Base-by-base conservation (phyloP, 768 basidiomycete species). In the Roridomyces roridus region DNA sequence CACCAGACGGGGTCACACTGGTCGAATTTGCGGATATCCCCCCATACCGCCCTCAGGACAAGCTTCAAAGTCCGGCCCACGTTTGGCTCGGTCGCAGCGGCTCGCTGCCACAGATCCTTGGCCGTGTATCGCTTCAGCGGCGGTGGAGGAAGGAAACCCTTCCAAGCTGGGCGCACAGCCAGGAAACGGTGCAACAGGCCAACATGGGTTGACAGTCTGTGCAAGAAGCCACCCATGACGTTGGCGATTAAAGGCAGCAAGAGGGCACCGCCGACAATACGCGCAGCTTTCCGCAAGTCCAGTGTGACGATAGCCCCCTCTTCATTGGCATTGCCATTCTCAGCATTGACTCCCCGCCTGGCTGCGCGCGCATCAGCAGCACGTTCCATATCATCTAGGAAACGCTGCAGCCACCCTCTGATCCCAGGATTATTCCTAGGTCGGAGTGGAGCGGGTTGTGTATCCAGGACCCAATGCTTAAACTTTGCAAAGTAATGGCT, bases 1-100 rank as follows among this genome's bases (percentile, higher is more conserved):
- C 50, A 86, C 89, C 90, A 92, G 15, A 91, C 86, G 14, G 90
- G 90, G 68, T 91, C 90, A 40, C 80, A 79, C 60, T 84, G 83
- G 5, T 81, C 77, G 84, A 87, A 88, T n/a, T 79, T 77, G 46
- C 78, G 77, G 21, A 84, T 82, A 21, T 85, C 86, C 17, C 82
- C 78, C 76, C 80, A 80, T 0, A 83, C 74, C 8, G 83, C 74
- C 29, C 76, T 74, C 60, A 85, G 63, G 0, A 81, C 75, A 47
- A 83, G 53, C 55, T 65, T 69, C 7, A 75, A 17, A 9, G 68
- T 67, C 28, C 69, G 51, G 20, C 68, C 68, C 4, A 75, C 35
- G 45, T 74, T 28, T n/a, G 48, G 48, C 62, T 45, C 53, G 44
- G 31, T 37, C 47, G 25, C 45, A 28, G 39, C 57, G 46, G 56